Percentiles rank a stretch among this genome's conserved stretches.
Conservation (phyloP, 2,329 filamentous ascomycete genomes). For the Nigrospora sphaerica region DNA sequence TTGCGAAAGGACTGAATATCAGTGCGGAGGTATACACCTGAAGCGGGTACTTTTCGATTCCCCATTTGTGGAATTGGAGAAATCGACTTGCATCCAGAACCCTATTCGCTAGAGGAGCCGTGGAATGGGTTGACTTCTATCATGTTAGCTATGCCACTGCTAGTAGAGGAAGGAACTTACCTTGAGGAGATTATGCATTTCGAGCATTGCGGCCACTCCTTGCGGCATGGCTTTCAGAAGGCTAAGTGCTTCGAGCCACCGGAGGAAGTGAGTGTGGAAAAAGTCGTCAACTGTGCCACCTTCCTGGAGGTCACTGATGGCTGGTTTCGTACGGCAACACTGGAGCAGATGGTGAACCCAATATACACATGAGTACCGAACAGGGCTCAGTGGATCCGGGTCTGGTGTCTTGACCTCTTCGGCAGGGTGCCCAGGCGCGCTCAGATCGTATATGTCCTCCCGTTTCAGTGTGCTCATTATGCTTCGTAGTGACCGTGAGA, state of each 20-base stretch:
- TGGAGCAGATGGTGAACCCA: constrained; percentile 25
- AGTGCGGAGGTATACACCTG: constrained; percentile 26
- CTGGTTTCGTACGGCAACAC: neutral
- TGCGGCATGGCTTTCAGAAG: constrained; percentile 17
- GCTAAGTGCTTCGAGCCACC: constrained; percentile 36
- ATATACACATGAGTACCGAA: constrained; percentile 24
- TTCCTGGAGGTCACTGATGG: constrained; percentile 11
- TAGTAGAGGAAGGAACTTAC: neutral
- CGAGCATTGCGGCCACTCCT: constrained; percentile 13
- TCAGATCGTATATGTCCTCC: constrained; percentile 25
- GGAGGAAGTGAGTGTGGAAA: constrained; percentile 25
- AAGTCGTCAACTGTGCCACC: constrained; percentile 21
- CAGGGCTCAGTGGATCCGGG: constrained; percentile 16
- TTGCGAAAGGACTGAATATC: constrained; percentile 21
- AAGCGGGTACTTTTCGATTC: constrained; percentile 18
- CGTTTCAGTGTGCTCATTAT: constrained; percentile 20
- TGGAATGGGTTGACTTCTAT: neutral
- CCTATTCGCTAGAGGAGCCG: neutral
- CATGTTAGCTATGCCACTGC: neutral
- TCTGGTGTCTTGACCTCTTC: constrained; percentile 10
- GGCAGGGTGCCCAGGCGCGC: constrained; percentile 11
- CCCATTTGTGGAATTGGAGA: constrained; percentile 13
- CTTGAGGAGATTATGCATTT: constrained; percentile 9
- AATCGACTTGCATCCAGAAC: constrained; percentile 23
- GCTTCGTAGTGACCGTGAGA: constrained; percentile 23